phyloP scores from a whole-genome alignment of 768 basidiomycete species.

The Podaxis carcinomalis region DNA sequence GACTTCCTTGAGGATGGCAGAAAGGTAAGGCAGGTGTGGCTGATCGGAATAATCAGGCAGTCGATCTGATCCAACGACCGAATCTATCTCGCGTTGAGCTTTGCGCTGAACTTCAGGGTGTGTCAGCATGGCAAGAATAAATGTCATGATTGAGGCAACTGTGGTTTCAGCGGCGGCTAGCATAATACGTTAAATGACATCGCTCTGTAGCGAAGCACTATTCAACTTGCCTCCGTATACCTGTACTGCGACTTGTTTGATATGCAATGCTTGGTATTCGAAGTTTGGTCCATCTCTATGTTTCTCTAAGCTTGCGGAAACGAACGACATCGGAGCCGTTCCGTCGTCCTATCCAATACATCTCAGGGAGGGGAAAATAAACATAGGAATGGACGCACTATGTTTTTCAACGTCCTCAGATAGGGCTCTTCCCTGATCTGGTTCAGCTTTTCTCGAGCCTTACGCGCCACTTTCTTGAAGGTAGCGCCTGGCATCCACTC shows the following conservation, averaged over 20 bases:
- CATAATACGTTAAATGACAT: too few relatives aligned
- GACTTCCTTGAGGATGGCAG: conserved; percentile 19
- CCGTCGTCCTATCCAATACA: neutral
- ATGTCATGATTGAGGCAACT: conserved; percentile 32
- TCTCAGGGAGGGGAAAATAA: neutral
- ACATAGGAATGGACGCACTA: neutral
- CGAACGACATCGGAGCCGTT: neutral
- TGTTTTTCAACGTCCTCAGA: neutral
- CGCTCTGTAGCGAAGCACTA: too few relatives aligned
- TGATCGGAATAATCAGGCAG: conserved; percentile 17
- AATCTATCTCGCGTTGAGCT: conserved; percentile 10
- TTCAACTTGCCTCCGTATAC: neutral
- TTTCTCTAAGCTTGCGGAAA: neutral
- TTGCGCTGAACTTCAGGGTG: conserved; percentile 6
- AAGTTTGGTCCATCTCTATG: neutral
- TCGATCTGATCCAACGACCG: neutral
- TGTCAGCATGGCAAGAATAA: conserved; percentile 24
- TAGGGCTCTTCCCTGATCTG: neutral
- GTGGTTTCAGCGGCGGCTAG: conserved; percentile 16
- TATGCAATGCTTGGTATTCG: neutral
- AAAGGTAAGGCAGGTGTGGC: conserved; percentile 17
- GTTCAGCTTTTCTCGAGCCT: neutral
- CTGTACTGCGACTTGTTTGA: neutral
- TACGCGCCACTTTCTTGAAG: conserved; percentile 5
- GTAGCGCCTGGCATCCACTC: conserved; percentile 13